A percentile compares a stretch with the other conserved stretches of the same genome.
phyloP scores from a whole-genome alignment of 1,284 basidiomycete species.

The Rhodotorula mucilaginosa region DNA sequence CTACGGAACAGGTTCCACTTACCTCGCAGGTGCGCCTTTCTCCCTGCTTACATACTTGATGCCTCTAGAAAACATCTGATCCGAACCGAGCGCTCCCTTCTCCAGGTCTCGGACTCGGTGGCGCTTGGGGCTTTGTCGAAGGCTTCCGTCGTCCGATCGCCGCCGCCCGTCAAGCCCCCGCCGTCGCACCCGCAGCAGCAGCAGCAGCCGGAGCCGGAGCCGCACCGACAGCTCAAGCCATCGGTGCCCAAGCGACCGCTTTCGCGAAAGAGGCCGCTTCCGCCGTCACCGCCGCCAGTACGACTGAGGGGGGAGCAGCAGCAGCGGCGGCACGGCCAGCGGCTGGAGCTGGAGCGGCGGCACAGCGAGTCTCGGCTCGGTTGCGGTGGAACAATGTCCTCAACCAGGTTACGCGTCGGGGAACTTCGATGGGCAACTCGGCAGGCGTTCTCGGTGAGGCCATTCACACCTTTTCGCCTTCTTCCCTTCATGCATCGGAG shows the following conservation, averaged over 20 bases:
- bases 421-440: conserved; percentile 97
- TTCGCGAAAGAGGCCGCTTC: conserved; percentile 32
- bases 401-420: conserved; percentile 93
- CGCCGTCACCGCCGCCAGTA: conserved; percentile 3
- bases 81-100: conserved; percentile 8
- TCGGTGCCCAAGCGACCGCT: conserved; percentile 37
- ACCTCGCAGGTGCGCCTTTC: conserved; percentile 61
- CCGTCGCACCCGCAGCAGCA: conserved; percentile 25
- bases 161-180: conserved; percentile 18
- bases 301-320: conserved; percentile 7
- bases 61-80: too few relatives aligned
- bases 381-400: conserved; percentile 94
- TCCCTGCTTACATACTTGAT: too few relatives aligned
- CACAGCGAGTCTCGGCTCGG: conserved; percentile 49
- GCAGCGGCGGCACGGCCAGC: conserved; percentile 9
- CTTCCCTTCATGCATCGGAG: background rate
- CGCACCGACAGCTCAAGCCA: conserved; percentile 33
- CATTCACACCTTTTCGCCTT: background rate
- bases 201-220: conserved; percentile 22
- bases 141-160: conserved; percentile 63
- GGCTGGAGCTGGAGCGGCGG: conserved; percentile 16
- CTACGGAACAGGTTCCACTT: conserved; percentile 98
- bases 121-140: conserved; percentile 92
- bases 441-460: conserved; percentile 85
- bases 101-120: conserved; percentile 86